A percentile compares a stretch with the other conserved stretches of the same genome.
Evolutionary conservation across 2,329 filamentous ascomycete genomes (phyloP).

Genomic region (Alternaria sp.): DNA sequence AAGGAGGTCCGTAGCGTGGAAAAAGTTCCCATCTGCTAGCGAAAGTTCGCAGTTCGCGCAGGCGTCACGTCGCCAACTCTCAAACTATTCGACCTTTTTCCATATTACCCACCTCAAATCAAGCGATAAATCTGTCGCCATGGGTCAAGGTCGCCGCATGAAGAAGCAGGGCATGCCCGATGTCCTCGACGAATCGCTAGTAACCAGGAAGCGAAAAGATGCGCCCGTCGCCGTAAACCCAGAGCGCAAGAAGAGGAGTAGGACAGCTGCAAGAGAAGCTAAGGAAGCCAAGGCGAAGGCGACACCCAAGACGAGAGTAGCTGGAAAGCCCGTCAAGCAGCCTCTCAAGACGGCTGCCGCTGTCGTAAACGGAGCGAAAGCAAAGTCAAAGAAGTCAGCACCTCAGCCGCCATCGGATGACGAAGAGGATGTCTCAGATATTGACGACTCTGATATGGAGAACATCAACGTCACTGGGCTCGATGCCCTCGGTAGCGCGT

Average conservation of each 20-base stretch:
- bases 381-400: slow-evolving; percentile 44
- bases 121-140: slow-evolving; percentile 50
- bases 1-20: slow-evolving; percentile 23
- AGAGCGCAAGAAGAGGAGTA: slow-evolving; percentile 67
- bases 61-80: slow-evolving; percentile 13
- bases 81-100: slow-evolving; percentile 6
- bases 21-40: slow-evolving; percentile 22
- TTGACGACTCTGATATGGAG: slow-evolving; percentile 38
- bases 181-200: slow-evolving; percentile 77
- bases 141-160: slow-evolving; percentile 92
- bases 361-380: slow-evolving; percentile 45
- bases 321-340: slow-evolving; percentile 15
- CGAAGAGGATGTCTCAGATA: slow-evolving; percentile 31
- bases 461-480: slow-evolving; percentile 48
- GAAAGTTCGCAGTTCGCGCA: slow-evolving; percentile 32
- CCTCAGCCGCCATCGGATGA: slow-evolving; percentile 43
- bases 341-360: slow-evolving; percentile 51
- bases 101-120: not conserved
- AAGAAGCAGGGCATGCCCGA: slow-evolving; percentile 92
- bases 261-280: slow-evolving; percentile 51
- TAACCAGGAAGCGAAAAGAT: slow-evolving; percentile 87
- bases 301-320: slow-evolving; percentile 22
- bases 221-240: slow-evolving; percentile 62
- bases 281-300: slow-evolving; percentile 27
- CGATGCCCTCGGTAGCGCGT: slow-evolving; percentile 51